These are phyloP conservation scores for Candida tammaniensis DNA, from an alignment of 805 yeast genomes.

Conservation along the genomic window DNA sequence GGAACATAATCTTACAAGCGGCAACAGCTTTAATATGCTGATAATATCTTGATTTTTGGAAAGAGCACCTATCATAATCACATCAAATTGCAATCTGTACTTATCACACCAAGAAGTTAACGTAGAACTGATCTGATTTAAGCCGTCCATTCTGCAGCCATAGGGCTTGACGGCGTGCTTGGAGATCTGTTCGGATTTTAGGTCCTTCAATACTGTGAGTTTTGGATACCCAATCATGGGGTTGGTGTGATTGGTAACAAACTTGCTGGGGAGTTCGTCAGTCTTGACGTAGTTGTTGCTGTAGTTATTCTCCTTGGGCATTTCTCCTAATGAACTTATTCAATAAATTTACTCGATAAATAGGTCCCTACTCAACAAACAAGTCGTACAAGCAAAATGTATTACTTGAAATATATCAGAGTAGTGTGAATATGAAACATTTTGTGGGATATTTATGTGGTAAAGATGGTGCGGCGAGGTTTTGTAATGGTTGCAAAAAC, in stretches of 20 bases:
- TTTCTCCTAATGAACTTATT: too few species aligned
- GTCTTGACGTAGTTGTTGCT: slow-evolving; percentile 66
- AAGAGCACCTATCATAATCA: slow-evolving; percentile 87
- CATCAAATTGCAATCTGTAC: slow-evolving; percentile 71
- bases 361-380: too few species aligned
- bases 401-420: too few species aligned
- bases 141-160: slow-evolving; percentile 56
- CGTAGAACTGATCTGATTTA: slow-evolving; percentile 30
- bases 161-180: slow-evolving; percentile 58
- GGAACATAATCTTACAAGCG: slow-evolving; percentile 70
- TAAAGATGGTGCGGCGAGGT: too few species aligned
- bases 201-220: slow-evolving; percentile 60
- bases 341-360: too few species aligned
- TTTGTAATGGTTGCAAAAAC: too few species aligned
- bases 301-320: slow-evolving; percentile 73
- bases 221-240: slow-evolving; percentile 87
- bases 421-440: too few species aligned
- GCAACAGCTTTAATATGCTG: slow-evolving; percentile 61
- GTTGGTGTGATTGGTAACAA: slow-evolving; percentile 61
- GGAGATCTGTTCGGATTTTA: slow-evolving; percentile 59
- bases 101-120: slow-evolving; percentile 60
- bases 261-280: slow-evolving; percentile 58
- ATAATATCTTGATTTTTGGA: slow-evolving; percentile 69
- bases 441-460: too few species aligned
- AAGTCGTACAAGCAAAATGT: too few species aligned